Conservation (phyloP, 371 early-diverging fungal species). For the Circinella umbellata region DNA sequence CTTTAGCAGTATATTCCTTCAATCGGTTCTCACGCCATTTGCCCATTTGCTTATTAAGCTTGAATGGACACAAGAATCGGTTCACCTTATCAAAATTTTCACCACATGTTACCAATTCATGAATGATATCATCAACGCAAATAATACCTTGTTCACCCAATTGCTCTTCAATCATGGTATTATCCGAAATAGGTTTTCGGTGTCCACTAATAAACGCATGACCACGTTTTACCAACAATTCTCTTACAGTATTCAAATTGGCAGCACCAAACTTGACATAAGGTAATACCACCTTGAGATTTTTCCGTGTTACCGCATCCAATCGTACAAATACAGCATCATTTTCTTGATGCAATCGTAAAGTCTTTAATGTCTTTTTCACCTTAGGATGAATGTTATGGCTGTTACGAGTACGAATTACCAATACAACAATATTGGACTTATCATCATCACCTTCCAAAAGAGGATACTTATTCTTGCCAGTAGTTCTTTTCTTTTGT, state of each 20-base stretch:
- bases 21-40: constrained; percentile 96
- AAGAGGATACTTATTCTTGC: constrained; percentile 73
- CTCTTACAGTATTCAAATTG: constrained; percentile 97
- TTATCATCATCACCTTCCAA: constrained; percentile 78
- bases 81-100: constrained; percentile 80
- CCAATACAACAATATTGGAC: constrained; percentile 94
- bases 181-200: constrained; percentile 95
- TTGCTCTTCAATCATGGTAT: constrained; percentile 91
- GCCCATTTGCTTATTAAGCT: constrained; percentile 95
- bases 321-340: constrained; percentile 96
- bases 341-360: constrained; percentile 98
- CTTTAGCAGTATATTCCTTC: constrained; percentile 89
- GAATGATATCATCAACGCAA: constrained; percentile 99
- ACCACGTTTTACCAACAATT: constrained; percentile 99
- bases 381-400: constrained; percentile 97
- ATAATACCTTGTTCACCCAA: constrained; percentile 96
- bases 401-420: constrained; percentile 91
- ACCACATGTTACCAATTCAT: constrained; percentile 86
- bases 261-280: constrained; percentile 96
- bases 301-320: constrained; percentile 93
- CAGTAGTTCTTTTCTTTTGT: constrained; percentile 52
- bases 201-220: constrained; percentile 93
- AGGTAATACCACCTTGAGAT: constrained; percentile 95
- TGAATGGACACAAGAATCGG: constrained; percentile 98
- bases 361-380: constrained; percentile 93